A percentile compares a stretch with the other conserved stretches of the same genome.
Conservation (phyloP, 305 asterid species). For the Fraxinus paxiana region DNA sequence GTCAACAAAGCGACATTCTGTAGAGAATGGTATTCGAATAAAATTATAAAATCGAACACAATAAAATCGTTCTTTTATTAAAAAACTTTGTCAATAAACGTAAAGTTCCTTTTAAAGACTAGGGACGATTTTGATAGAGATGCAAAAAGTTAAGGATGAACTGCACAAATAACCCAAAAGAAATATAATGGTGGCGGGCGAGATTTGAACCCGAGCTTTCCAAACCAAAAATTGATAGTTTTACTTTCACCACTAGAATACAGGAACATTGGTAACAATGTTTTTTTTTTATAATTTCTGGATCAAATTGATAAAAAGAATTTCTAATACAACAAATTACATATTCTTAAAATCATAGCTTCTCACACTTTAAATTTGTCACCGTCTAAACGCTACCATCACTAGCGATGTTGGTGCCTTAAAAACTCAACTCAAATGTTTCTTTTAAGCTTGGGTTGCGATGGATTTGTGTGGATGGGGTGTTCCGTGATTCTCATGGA, state of each 20-base stretch:
- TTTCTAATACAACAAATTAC: no score
- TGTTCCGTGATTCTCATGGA: no score
- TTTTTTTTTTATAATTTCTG: no score
- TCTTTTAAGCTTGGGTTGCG: no score
- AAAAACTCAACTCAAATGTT: no score
- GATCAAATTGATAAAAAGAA: no score
- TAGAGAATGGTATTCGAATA: not conserved
- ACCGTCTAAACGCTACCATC: no score
- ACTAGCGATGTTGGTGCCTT: no score
- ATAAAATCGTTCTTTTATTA: not conserved
- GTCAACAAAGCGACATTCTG: not conserved
- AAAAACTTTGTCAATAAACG: not conserved
- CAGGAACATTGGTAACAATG: not conserved
- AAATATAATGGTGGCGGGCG: not conserved
- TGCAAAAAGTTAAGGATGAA: not conserved
- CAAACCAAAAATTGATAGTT: not conserved
- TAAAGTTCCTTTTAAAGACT: not conserved
- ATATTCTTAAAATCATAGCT: no score
- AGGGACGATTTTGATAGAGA: not conserved
- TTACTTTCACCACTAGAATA: no score
- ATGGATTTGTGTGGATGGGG: no score
- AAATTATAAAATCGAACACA: not conserved
- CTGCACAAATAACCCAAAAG: not conserved
- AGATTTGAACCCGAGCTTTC: not conserved
- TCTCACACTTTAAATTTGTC: no score